Evolutionary conservation across 345 rosid genomes (phyloP).

Genomic region (Eucalyptus virginea): DNA sequence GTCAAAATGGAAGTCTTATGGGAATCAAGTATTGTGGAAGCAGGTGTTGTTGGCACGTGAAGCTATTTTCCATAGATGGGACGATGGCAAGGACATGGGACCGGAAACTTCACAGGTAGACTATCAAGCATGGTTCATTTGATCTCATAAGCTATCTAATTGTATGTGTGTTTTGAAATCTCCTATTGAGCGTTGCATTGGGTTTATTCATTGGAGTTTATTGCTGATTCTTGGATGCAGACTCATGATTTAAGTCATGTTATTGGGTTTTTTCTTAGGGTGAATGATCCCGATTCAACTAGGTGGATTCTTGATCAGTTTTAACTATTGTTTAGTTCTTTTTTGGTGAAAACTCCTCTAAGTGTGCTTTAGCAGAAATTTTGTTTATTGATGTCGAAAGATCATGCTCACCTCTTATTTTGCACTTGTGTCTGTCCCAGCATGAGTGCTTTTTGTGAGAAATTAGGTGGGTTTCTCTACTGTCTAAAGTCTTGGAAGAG

Average conservation of each 20-base stretch:
- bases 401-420: not conserved
- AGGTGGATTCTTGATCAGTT: not conserved
- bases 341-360: not conserved
- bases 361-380: not conserved
- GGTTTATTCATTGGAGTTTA: not conserved
- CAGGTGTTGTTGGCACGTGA: slow-evolving; percentile 60
- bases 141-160: not conserved
- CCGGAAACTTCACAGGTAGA: slow-evolving; percentile 43
- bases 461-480: not conserved
- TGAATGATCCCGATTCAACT: not conserved
- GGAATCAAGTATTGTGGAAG: slow-evolving; percentile 60
- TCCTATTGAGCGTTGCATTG: not conserved
- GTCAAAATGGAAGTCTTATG: slow-evolving; percentile 56
- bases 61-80: slow-evolving; percentile 14
- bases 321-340: not conserved
- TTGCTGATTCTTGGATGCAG: not conserved
- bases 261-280: not conserved
- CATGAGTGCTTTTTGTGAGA: not conserved
- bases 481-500: not conserved
- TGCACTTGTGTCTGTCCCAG: not conserved
- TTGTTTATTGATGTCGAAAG: not conserved
- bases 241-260: not conserved
- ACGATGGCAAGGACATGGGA: slow-evolving; percentile 18
- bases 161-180: not conserved
- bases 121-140: not conserved